Evolutionary conservation across 768 basidiomycete genomes (phyloP).

Genomic region (Kwoniella dejecticola): DNA sequence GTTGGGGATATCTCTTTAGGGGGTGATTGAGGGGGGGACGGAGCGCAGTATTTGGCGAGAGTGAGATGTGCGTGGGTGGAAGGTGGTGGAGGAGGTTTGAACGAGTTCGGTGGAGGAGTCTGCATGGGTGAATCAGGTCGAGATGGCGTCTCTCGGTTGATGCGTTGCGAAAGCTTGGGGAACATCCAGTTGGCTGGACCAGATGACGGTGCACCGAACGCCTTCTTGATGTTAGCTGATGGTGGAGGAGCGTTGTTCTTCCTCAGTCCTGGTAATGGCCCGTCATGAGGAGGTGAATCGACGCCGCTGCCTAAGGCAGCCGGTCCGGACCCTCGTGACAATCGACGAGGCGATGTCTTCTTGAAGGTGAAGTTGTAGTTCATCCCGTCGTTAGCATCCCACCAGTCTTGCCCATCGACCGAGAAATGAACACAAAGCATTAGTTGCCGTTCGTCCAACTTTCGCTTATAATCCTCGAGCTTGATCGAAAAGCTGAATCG

Average conservation of each 20-base stretch:
- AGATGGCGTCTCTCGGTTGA: conserved; percentile 5
- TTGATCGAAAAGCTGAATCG: conserved; percentile 55
- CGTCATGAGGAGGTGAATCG: background rate
- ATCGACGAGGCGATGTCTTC: conserved; percentile 29
- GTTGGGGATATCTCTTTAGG: conserved; percentile 26
- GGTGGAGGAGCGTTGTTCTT: conserved; percentile 23
- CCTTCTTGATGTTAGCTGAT: conserved; percentile 28
- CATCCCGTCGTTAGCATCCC: conserved; percentile 53
- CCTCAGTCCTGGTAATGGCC: conserved; percentile 38
- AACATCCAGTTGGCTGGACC: conserved; percentile 44
- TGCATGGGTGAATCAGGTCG: conserved; percentile 42
- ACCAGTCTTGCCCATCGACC: conserved; percentile 53
- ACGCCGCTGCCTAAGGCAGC: conserved; percentile 10
- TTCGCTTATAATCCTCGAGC: conserved; percentile 54
- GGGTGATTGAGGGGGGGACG: conserved; percentile 51
- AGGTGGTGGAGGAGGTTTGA: conserved; percentile 41
- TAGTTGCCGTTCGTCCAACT: conserved; percentile 52
- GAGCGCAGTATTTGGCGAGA: conserved; percentile 54
- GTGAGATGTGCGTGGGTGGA: conserved; percentile 49
- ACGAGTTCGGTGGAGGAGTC: conserved; percentile 34
- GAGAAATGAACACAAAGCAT: conserved; percentile 54
- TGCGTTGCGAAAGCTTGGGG: conserved; percentile 28
- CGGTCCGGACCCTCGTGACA: conserved; percentile 29
- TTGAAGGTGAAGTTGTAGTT: conserved; percentile 56
- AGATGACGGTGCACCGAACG: conserved; percentile 31